Evolutionary conservation across 164 flowering plant genomes (phyloP).

Genomic region (Nelumbo lutea): DNA sequence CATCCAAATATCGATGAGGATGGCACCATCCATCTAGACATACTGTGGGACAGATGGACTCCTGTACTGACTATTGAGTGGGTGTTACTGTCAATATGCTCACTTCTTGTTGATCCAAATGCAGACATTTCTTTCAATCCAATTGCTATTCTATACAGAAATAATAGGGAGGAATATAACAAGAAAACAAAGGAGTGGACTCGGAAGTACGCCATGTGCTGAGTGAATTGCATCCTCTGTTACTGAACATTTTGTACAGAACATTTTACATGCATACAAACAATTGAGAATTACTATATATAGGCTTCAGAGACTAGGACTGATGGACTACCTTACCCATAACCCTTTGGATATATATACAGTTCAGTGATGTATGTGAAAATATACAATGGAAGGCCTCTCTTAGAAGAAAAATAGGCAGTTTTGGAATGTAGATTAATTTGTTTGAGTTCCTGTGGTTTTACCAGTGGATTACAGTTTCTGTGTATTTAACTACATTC

Average conservation of each 20-base stretch:
- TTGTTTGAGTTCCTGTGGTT: no score
- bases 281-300: no score
- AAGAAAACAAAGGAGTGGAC: conserved; percentile 19
- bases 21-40: conserved; percentile 24
- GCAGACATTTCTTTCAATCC: conserved; percentile 8
- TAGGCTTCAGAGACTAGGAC: background rate
- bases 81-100: conserved; percentile 21
- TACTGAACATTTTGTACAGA: background rate
- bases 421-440: no score
- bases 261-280: background rate
- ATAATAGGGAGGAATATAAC: conserved; percentile 4
- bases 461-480: no score
- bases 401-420: no score
- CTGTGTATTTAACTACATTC: no score
- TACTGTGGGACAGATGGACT: conserved; percentile 13
- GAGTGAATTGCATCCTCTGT: background rate
- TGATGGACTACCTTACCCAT: background rate
- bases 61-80: conserved; percentile 8
- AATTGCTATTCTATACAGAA: conserved; percentile 10
- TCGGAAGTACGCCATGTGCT: conserved; percentile 16
- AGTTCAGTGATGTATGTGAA: no score
- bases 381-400: no score
- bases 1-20: conserved; percentile 22
- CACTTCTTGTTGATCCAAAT: conserved; percentile 25
- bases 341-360: no score